Base-by-base conservation (phyloP, 2,329 filamentous ascomycete genomes). In the Penicillium sp. region DNA sequence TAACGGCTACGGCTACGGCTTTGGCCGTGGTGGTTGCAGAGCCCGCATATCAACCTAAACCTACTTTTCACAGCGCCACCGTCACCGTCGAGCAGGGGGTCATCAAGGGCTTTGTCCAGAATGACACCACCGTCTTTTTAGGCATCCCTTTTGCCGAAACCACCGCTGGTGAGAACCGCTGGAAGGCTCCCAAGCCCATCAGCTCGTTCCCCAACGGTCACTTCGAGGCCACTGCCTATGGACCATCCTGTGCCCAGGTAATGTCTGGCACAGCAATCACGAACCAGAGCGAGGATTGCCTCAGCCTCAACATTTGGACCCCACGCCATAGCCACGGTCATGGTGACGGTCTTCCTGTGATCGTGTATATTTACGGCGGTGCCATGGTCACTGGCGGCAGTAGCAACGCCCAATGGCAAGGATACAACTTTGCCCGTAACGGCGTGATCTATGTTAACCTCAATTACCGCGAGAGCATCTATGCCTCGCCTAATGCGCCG, bases 331-430 rank as follows among this genome's bases (percentile, higher is more conserved):
- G 52, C 17, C 33, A 18, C 9, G 36, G 46, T 1, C 43, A 39
- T 7, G 60, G 52, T n/a, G 36, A 18, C 9, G 36, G 46, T 15
- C 51, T 59, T 12, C 60, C 60, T 3, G 58, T 62, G 2, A 61
- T 62, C 29, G 56, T 62, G n/a, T 91, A 90, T 62, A 77, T 81
- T 4, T 71, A 78, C 7, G 83, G 89, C 60, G 77, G 83, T 27
- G 88, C 87, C 0, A 78, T 91, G 20, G 85, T 89, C 12, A 62
- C 60, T 4, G 60, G 60, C 3, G 60, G 60, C 7, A 62, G 36
- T 37, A 62, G 60, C 47, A 62, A 62, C 34, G 52, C 54, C 3
- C 60, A 62, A n/a, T 62, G 60, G 60, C 60, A 62, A 29, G 60
- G 60, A 1, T 46, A 47, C 18, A 62, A 61, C 43, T 59, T 62